Conservation (phyloP, 2,329 filamentous ascomycete genomes). For the Lasiodiplodia sp. region DNA sequence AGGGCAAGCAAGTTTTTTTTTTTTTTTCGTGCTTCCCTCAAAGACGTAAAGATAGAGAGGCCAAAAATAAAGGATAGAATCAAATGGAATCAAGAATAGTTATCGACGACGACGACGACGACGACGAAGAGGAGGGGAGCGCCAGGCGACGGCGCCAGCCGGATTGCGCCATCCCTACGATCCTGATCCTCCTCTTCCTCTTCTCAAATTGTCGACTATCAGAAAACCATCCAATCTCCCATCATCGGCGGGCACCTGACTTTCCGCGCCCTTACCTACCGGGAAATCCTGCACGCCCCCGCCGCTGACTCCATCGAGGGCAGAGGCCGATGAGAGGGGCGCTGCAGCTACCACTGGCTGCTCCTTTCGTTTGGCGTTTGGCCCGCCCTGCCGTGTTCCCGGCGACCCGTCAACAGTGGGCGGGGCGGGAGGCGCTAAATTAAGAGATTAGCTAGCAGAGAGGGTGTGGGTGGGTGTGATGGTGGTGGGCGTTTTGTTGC, state of each 20-base stretch:
- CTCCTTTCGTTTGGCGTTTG: neutral
- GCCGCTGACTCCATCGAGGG: constrained; percentile 16
- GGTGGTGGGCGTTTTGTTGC: neutral
- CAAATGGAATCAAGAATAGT: no score
- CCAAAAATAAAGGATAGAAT: neutral
- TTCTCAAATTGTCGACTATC: neutral
- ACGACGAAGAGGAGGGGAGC: neutral
- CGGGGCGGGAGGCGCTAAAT: neutral
- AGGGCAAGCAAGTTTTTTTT: neutral
- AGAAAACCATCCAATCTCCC: neutral
- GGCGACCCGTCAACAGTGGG: neutral
- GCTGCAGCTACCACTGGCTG: constrained; percentile 16
- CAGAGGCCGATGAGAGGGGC: constrained; percentile 12
- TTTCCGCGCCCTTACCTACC: neutral
- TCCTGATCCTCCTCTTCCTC: neutral
- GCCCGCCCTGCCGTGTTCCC: constrained; percentile 10
- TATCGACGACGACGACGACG: no score
- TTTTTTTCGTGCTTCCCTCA: no score
- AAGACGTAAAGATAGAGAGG: neutral
- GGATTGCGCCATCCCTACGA: constrained; percentile 19
- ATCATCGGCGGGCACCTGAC: neutral
- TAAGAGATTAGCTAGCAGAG: neutral
- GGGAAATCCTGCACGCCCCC: neutral
- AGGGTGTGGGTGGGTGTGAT: neutral
- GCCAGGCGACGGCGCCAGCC: constrained; percentile 8